Base-by-base conservation (phyloP, 2,329 filamentous ascomycete species). In the Colletotrichum scovillei region DNA sequence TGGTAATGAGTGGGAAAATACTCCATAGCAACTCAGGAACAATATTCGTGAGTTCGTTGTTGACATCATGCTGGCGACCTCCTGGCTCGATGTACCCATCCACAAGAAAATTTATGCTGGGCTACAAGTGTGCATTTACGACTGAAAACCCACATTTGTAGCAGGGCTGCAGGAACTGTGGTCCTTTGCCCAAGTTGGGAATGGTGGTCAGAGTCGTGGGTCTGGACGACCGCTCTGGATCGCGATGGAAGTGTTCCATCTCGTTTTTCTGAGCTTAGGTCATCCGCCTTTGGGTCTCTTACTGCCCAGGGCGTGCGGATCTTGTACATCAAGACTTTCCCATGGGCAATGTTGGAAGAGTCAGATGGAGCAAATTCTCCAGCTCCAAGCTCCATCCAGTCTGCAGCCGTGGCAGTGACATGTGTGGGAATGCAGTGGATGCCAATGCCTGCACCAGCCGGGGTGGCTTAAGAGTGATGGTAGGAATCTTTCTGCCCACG, bases 111-210 rank as follows among this genome's bases (percentile, higher is more conserved):
- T n/a, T 9, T n/a, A 49, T 49, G 42, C 42, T 49, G 16, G 42
- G 60, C 26, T 42, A 57, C 35, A 35, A 28, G 30, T 35, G 55
- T 28, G 11, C 56, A 63, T 52, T 22, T 5, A 63, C 38, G 32
- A 32, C 26, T 5, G 19, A 16, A 6, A 24, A 6, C 3, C 42
- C 63, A 56, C 55, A 67, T 19, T 19, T 26, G 67, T 62, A 64
- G 66, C 70, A 73, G 67, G 70, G 70, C 67, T 73, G 70, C 70
- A 73, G 70, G 67, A 73, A 73, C 60, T 70, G 70, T 70, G 70
- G 70, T 57, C 19, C 70, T 49, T 70, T 73, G 26, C 67, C 70
- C 60, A 53, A 22, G 69, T 42, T 6, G 0, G 52, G 67, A 11
- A 65, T 66, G 38, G 70, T 62, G 60, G 67, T 26, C 28, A 67